Base-by-base conservation (phyloP, 345 rosid species). In the Gossypium mustelinum region DNA sequence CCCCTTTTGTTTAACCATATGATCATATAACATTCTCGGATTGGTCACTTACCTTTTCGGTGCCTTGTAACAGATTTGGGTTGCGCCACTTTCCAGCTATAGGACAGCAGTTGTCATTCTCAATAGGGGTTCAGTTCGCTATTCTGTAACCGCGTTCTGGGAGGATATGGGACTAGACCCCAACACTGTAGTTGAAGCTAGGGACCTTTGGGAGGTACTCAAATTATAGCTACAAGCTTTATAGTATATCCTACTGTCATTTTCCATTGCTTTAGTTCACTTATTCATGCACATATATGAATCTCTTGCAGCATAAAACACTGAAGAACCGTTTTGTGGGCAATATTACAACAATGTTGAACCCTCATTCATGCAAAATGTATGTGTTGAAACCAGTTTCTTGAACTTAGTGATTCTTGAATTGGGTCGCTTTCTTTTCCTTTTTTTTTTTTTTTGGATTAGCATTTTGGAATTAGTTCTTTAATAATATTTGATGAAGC, bases 201-300 rank as follows among this genome's bases (percentile, higher is more conserved):
- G 92, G 73, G 97, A 92, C 80, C 79, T 92, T 22, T 92, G 98
- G 97, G 72, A 86, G 92, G 97, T 90, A 87, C 70, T 10, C 50
- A 5, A 17, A 7, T 4, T 47, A 44, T 2, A n/a, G 52, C n/a
- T 17, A 11, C 27, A 16, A 17, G 11, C 43, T 54, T 50, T 41
- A 34, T 52, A 11, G 25, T 9, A 69, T 58, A 69, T 34, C 13
- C 16, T 59, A 24, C 29, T 44, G 20, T 61, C 9, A 11, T 7
- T 59, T 57, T 45, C 8, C 17, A 18, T 1, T 64, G n/a, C 9
- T 24, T 0, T 13, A 3, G 41, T 5, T 34, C 7, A 34, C 41
- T 34, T 34, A 51, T 64, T 73, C 76, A 75, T 77, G 60, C 27
- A 14, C 44, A 43, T 54, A 41, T 75, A 72, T 69, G 41, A 60